phyloP scores from a whole-genome alignment of 1,284 basidiomycete species.

The Cryptococcus wingfieldii region DNA sequence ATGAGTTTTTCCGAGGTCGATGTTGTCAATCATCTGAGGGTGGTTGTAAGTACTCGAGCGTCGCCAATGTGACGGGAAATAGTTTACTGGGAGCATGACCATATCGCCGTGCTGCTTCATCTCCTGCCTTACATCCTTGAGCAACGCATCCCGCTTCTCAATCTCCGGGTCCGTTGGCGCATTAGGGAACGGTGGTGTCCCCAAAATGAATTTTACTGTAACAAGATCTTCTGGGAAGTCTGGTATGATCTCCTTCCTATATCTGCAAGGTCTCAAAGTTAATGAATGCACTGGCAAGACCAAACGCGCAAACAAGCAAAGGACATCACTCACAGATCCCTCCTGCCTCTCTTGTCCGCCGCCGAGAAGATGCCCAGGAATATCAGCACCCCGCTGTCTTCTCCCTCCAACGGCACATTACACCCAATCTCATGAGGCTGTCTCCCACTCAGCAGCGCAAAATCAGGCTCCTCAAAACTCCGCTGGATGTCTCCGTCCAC shows the following conservation, averaged over 20 bases:
- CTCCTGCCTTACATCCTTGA: conserved; percentile 29
- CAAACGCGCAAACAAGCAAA: neutral
- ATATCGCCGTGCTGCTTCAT: conserved; percentile 44
- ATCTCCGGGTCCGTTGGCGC: conserved; percentile 22
- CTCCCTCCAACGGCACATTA: conserved; percentile 38
- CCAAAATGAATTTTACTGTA: conserved; percentile 49
- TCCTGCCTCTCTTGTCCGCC: conserved; percentile 29
- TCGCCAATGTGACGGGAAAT: neutral
- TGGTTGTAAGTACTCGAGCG: neutral
- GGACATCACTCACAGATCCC: conserved; percentile 39
- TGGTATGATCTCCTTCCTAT: conserved; percentile 38
- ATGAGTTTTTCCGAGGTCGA: conserved; percentile 50
- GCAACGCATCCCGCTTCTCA: conserved; percentile 11
- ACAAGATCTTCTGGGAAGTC: conserved; percentile 45
- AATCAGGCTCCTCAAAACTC: conserved; percentile 49
- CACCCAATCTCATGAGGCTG: conserved; percentile 48
- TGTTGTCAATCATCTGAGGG: conserved; percentile 45
- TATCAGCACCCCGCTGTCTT: conserved; percentile 37
- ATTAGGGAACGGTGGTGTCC: conserved; percentile 34
- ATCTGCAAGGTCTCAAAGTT: conserved; percentile 17
- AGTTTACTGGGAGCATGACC: conserved; percentile 45
- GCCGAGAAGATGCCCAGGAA: conserved; percentile 48
- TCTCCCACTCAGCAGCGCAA: conserved; percentile 34
- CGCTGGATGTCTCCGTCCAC: conserved; percentile 36
- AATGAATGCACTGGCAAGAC: neutral